Percentiles rank a stretch among this genome's conserved stretches.
Evolutionary conservation across 495 filamentous ascomycete species (phyloP).

Genomic region (Lichenothelia convexa): DNA sequence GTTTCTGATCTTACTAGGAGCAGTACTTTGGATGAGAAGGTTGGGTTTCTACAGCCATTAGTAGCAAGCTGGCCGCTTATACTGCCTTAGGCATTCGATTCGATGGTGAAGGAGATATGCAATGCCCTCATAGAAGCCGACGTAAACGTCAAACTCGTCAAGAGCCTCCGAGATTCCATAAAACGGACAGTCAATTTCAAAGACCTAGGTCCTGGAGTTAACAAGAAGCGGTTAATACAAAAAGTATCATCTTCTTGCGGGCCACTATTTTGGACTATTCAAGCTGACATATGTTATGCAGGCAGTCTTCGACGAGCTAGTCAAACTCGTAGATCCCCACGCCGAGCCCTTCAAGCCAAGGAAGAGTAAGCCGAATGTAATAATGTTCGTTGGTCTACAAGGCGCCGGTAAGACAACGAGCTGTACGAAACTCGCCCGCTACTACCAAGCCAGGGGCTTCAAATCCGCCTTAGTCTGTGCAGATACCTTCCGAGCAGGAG

Average conservation of each 20-base stretch:
- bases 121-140: slow-evolving; percentile 87
- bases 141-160: slow-evolving; percentile 89
- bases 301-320: slow-evolving; percentile 94
- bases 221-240: slow-evolving; percentile 97
- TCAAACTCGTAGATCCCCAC: slow-evolving; percentile 88
- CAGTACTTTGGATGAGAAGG: slow-evolving; percentile 91
- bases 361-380: slow-evolving; percentile 88
- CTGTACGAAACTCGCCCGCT: slow-evolving; percentile 90
- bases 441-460: slow-evolving; percentile 90
- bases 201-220: slow-evolving; percentile 67
- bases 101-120: slow-evolving; percentile 95
- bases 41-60: slow-evolving; percentile 15
- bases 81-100: slow-evolving; percentile 65
- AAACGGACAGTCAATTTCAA: slow-evolving; percentile 81
- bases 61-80: background rate
- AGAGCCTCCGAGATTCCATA: slow-evolving; percentile 82
- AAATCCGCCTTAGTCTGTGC: slow-evolving; percentile 89
- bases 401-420: slow-evolving; percentile 96
- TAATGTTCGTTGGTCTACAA: slow-evolving; percentile 98
- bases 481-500: slow-evolving; percentile 95
- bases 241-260: too few relatives aligned
- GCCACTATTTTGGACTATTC: slow-evolving; percentile 5
- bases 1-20: slow-evolving; percentile 86
- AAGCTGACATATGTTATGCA: too few relatives aligned
- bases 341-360: slow-evolving; percentile 91